These are phyloP conservation scores for Suhomyces bokatorum DNA, from an alignment of 1,139 yeast species.

Conservation along the genomic window DNA sequence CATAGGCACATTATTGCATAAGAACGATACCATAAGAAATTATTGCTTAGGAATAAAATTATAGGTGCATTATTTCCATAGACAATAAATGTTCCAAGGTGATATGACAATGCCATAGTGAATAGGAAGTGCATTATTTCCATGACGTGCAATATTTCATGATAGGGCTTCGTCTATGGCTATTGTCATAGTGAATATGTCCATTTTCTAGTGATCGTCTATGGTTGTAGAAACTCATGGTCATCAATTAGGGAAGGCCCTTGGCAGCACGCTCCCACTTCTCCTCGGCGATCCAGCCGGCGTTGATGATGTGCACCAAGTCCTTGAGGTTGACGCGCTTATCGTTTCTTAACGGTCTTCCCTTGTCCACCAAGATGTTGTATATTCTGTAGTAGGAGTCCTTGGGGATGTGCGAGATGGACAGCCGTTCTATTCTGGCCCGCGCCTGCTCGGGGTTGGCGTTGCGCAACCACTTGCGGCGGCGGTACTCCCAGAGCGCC, in stretches of 20 bases:
- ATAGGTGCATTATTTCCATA: too few relatives aligned
- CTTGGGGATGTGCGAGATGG: slow-evolving; percentile 40
- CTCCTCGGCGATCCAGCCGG: slow-evolving; percentile 69
- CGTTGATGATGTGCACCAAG: slow-evolving; percentile 57
- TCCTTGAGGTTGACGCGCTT: slow-evolving; percentile 62
- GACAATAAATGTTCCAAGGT: too few relatives aligned
- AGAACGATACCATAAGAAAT: too few relatives aligned
- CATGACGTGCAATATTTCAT: too few relatives aligned
- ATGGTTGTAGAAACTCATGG: too few relatives aligned
- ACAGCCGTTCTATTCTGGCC: slow-evolving; percentile 19
- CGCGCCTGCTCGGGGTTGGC: slow-evolving; percentile 18
- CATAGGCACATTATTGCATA: too few relatives aligned
- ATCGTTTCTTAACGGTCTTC: slow-evolving; percentile 48
- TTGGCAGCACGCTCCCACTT: slow-evolving; percentile 62
- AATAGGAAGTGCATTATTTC: too few relatives aligned
- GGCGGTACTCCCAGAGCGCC: slow-evolving; percentile 58
- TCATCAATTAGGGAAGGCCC: slow-evolving; percentile 34
- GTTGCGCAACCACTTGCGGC: slow-evolving; percentile 54
- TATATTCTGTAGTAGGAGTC: slow-evolving; percentile 60
- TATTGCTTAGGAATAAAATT: too few relatives aligned
- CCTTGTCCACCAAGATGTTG: slow-evolving; percentile 57
- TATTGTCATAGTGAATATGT: too few relatives aligned
- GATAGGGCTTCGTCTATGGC: too few relatives aligned
- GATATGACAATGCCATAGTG: too few relatives aligned
- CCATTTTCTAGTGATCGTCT: too few relatives aligned